phyloP scores from a whole-genome alignment of 1,139 yeast species.

The Saccharomyces uvarum region DNA sequence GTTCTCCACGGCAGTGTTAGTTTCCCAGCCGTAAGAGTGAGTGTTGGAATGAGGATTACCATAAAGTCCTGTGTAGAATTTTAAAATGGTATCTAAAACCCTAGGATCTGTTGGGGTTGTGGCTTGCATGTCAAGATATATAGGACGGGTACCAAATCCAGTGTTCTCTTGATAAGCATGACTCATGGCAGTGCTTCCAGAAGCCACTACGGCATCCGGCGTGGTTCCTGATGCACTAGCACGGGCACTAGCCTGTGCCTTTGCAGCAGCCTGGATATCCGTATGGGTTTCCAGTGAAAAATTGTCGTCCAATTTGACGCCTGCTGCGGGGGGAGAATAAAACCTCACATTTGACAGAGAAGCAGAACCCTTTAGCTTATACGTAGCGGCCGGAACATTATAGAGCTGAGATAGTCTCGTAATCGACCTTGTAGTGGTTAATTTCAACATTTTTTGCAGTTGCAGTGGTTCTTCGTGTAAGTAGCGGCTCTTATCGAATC shows the following conservation, averaged over 20 bases:
- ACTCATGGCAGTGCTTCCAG: slow-evolving; percentile 30
- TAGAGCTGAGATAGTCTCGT: slow-evolving; percentile 4
- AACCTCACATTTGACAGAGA: slow-evolving; percentile 7
- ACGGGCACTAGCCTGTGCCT: slow-evolving; percentile 26
- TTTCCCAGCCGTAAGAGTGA: slow-evolving; percentile 99
- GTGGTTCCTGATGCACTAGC: slow-evolving; percentile 12
- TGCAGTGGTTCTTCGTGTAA: background rate
- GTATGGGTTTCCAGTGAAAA: slow-evolving; percentile 29
- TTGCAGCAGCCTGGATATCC: slow-evolving; percentile 29
- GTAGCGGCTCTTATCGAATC: background rate
- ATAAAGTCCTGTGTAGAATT: slow-evolving; percentile 83
- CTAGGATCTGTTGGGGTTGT: slow-evolving; percentile 98
- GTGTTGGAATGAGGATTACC: slow-evolving; percentile 98
- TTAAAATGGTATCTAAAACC: slow-evolving; percentile 88
- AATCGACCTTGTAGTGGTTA: slow-evolving; percentile 1
- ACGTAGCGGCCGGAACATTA: background rate
- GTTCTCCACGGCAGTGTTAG: slow-evolving; percentile 81
- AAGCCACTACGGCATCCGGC: slow-evolving; percentile 16
- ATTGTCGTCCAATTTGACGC: slow-evolving; percentile 23
- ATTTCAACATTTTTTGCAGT: slow-evolving; percentile 4
- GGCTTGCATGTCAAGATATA: slow-evolving; percentile 91
- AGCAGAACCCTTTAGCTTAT: background rate
- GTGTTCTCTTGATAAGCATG: slow-evolving; percentile 35
- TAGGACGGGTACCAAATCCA: slow-evolving; percentile 66
- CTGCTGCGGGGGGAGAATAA: slow-evolving; percentile 17